Evolutionary conservation across 768 basidiomycete species (phyloP).

Genomic region (Pholiota microspora): DNA sequence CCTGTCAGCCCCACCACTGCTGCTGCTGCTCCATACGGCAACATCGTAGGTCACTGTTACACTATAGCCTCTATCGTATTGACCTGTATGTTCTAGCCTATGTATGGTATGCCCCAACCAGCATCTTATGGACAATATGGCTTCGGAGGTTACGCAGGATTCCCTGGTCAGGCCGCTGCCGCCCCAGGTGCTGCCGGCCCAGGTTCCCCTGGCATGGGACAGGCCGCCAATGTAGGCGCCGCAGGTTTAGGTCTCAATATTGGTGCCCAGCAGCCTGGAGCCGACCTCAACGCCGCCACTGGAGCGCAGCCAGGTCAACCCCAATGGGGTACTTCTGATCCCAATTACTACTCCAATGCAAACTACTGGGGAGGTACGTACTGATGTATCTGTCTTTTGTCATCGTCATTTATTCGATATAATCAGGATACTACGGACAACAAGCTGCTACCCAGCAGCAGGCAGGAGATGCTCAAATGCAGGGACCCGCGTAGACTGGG

Average conservation of each 20-base stretch:
- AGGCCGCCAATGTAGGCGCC: slow-evolving; percentile 50
- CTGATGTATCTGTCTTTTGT: neutral
- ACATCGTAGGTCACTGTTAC: slow-evolving; percentile 58
- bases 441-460: slow-evolving; percentile 57
- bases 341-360: slow-evolving; percentile 71
- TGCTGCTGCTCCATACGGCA: slow-evolving; percentile 68
- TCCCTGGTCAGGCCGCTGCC: slow-evolving; percentile 57
- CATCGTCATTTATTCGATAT: slow-evolving; percentile 15
- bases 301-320: slow-evolving; percentile 62
- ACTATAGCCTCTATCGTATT: neutral
- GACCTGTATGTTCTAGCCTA: slow-evolving; percentile 47
- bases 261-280: slow-evolving; percentile 54
- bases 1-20: slow-evolving; percentile 59
- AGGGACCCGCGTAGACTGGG: slow-evolving; percentile 39
- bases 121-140: slow-evolving; percentile 75
- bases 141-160: slow-evolving; percentile 72
- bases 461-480: slow-evolving; percentile 54
- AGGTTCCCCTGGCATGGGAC: slow-evolving; percentile 60
- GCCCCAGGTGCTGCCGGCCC: slow-evolving; percentile 45
- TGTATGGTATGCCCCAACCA: slow-evolving; percentile 90
- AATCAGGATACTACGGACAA: slow-evolving; percentile 78
- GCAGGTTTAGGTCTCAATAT: slow-evolving; percentile 54
- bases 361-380: slow-evolving; percentile 79
- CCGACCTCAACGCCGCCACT: slow-evolving; percentile 48
- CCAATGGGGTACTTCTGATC: slow-evolving; percentile 76